Evolutionary conservation across 768 basidiomycete species (phyloP).

Genomic region (Royoungia palumana): DNA sequence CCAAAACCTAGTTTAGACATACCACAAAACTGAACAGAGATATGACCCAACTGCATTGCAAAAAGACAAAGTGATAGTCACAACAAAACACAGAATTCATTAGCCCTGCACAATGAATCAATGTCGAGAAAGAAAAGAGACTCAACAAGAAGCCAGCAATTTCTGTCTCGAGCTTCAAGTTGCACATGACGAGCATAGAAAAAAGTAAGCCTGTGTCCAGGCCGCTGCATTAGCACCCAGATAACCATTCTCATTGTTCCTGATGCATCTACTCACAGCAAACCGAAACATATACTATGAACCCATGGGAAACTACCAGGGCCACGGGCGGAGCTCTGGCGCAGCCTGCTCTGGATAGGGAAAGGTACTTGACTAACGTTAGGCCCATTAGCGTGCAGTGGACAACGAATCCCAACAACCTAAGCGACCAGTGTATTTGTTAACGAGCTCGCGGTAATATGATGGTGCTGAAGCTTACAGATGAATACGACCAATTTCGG

Average conservation of each 20-base stretch:
- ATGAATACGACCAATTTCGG: neutral
- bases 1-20: slow-evolving; percentile 1
- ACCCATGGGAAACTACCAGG: slow-evolving; percentile 17
- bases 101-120: neutral
- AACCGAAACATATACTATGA: slow-evolving; percentile 4
- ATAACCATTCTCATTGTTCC: neutral
- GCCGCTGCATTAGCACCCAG: neutral
- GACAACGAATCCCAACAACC: slow-evolving; percentile 10
- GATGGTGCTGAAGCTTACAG: neutral
- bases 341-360: slow-evolving; percentile 11
- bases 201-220: neutral
- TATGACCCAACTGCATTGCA: slow-evolving; percentile 11
- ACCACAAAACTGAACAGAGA: slow-evolving; percentile 13
- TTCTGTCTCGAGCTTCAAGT: neutral
- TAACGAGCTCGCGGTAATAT: neutral
- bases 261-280: slow-evolving; percentile 9
- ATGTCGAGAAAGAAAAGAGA: neutral
- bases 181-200: neutral
- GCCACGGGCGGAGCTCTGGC: slow-evolving; percentile 18
- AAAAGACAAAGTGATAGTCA: too few species aligned
- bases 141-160: slow-evolving; percentile 5
- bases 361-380: slow-evolving; percentile 20
- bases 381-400: slow-evolving; percentile 15
- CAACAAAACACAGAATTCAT: neutral
- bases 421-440: neutral